These are phyloP conservation scores for Theobroma grandiflorum DNA, from an alignment of 441 rosid genomes.

Conservation along the genomic window DNA sequence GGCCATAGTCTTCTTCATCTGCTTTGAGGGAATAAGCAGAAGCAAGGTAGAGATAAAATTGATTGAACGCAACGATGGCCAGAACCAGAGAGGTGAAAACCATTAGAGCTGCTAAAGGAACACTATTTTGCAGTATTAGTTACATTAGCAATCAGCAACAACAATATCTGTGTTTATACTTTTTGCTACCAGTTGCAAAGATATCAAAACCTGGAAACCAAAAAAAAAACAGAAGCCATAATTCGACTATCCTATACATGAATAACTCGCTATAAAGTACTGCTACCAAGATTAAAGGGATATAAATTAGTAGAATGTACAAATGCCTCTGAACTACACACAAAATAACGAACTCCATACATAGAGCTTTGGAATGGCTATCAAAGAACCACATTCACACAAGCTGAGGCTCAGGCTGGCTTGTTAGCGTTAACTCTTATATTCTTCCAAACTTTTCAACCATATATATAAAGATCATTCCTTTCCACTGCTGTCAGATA, in stretches of 20 bases:
- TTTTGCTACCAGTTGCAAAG: conserved; percentile 15
- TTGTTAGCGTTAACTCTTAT: conserved; percentile 39
- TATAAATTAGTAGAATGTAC: conserved; percentile 49
- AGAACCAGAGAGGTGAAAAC: conserved; percentile 33
- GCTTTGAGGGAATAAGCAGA: not conserved
- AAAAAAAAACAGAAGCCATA: conserved; percentile 21
- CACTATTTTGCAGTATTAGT: conserved; percentile 28
- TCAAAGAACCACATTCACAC: conserved; percentile 23
- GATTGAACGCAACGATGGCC: conserved; percentile 6
- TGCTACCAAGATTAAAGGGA: conserved; percentile 33
- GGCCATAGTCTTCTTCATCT: not conserved
- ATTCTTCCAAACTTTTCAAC: conserved; percentile 34
- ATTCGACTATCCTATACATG: conserved; percentile 40
- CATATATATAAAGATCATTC: conserved; percentile 31
- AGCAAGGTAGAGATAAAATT: no score
- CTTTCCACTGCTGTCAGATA: conserved; percentile 46
- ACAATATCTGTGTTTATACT: conserved; percentile 28
- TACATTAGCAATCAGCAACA: conserved; percentile 39
- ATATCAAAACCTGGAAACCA: conserved; percentile 25
- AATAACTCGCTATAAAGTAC: conserved; percentile 23
- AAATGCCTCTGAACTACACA: conserved; percentile 40
- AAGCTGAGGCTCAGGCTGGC: conserved; percentile 35
- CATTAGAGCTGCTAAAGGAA: conserved; percentile 29
- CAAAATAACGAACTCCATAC: conserved; percentile 29
- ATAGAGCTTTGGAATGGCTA: conserved; percentile 20